Base-by-base conservation (phyloP, 192 early-diverging fungal genomes). In the Phlyctochytrium bullatum region DNA sequence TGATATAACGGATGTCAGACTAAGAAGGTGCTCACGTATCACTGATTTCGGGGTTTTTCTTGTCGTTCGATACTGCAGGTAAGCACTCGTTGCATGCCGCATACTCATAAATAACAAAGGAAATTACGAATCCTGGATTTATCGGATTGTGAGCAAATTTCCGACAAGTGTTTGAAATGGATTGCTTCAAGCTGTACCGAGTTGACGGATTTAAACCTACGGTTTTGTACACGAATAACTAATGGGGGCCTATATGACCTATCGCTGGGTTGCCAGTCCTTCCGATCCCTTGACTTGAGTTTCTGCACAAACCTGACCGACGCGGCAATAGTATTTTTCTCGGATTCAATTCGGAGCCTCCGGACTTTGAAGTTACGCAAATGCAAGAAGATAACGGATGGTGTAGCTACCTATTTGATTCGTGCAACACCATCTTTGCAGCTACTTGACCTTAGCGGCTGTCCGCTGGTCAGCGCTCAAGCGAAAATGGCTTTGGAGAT, bases 141-240 rank as follows among this genome's bases (percentile, higher is more conserved):
- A 1, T 64, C 71, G 35, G 81, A 82, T 51, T 83, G 80, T 66
- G 78, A 83, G 31, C 80, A 82, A 27, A 52, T 82, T 32, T 59
- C 78, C 16, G 80, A 83, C 72, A 78, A 73, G 27, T 83, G 76
- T 35, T 64, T 83, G 14, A 82, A 83, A 61, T 83, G 79, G 79
- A 72, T 83, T 25, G 77, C 82, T 2, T 67, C 74, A 24, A 62
- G 59, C 54, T 74, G 74, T 34, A 65, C 63, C 12, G 59, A 83
- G 30, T 68, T 83, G 23, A 65, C 24, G 23, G 47, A 68, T 34
- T 62, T 83, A 36, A 68, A 73, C 31, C 60, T 83, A 12, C 64
- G 65, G 0, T 83, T 83, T 58, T 83, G 82, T 76, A 79, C 73
- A 6, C 61, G 76, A 23, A 71, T 83, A 36, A 83, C 78, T 2